A percentile compares a stretch with the other conserved stretches of the same genome.
phyloP scores from a whole-genome alignment of 139 green algal species.

The Volvox africanus region DNA sequence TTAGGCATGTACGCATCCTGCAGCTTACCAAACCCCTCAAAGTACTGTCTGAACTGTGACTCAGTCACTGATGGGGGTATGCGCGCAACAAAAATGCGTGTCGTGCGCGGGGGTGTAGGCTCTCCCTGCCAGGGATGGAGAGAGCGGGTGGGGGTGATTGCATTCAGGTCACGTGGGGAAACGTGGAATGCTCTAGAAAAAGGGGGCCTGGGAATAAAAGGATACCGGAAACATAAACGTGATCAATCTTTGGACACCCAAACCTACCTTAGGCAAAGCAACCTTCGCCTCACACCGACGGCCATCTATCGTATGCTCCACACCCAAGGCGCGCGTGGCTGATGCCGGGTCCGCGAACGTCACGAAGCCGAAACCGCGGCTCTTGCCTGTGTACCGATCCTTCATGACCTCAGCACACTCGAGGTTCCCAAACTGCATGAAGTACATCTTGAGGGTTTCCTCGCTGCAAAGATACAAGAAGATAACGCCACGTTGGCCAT shows the following conservation, averaged over 20 bases:
- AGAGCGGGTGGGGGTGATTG: neutral
- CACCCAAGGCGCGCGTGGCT: constrained; percentile 58
- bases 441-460: constrained; percentile 80
- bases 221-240: no score
- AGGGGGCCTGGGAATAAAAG: no score
- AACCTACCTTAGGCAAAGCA: constrained; percentile 78
- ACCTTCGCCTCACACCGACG: constrained; percentile 85
- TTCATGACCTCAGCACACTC: constrained; percentile 87
- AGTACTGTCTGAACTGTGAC: constrained; percentile 85
- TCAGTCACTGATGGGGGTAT: constrained; percentile 86
- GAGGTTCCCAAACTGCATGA: constrained; percentile 78
- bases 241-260: neutral
- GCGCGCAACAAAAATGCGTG: constrained; percentile 90
- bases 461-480: constrained; percentile 57
- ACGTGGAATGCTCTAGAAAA: no score
- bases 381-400: constrained; percentile 73
- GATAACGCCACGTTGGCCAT: no score
- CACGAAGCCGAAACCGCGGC: constrained; percentile 78
- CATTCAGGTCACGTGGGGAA: no score
- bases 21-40: constrained; percentile 86
- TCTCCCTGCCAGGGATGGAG: constrained; percentile 48
- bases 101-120: constrained; percentile 65
- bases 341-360: constrained; percentile 64
- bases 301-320: constrained; percentile 81
- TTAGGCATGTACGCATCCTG: constrained; percentile 93